Conservation (phyloP, 2,329 filamentous ascomycete genomes). For the Epichloe festucae region DNA sequence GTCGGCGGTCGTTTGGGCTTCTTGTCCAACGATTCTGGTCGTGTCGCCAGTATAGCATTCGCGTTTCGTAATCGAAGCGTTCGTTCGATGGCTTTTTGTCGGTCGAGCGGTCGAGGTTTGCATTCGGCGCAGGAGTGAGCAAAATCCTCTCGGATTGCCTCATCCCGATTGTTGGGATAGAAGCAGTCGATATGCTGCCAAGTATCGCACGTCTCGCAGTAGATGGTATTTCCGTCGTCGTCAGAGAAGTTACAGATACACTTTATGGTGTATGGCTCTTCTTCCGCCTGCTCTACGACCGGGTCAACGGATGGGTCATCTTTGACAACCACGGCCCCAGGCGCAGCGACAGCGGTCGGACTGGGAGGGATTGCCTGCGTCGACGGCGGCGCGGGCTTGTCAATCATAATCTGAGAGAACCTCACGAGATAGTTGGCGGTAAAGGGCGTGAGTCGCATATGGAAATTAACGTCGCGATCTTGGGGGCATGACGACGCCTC, state of each 20-base stretch:
- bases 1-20: slow-evolving; percentile 61
- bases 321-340: slow-evolving; percentile 18
- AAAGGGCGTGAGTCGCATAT: slow-evolving; percentile 22
- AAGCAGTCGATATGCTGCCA: slow-evolving; percentile 99
- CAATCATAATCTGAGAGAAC: slow-evolving; percentile 48
- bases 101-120: slow-evolving; percentile 62
- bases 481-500: slow-evolving; percentile 46
- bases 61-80: slow-evolving; percentile 44
- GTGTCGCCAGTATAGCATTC: slow-evolving; percentile 17
- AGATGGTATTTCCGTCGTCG: slow-evolving; percentile 95
- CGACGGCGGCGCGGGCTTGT: slow-evolving; percentile 39
- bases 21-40: slow-evolving; percentile 43
- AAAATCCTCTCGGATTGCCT: slow-evolving; percentile 58
- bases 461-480: slow-evolving; percentile 37
- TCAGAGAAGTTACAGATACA: slow-evolving; percentile 90
- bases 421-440: slow-evolving; percentile 27
- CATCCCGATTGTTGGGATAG: slow-evolving; percentile 61
- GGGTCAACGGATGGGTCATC: slow-evolving; percentile 25
- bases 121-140: slow-evolving; percentile 86
- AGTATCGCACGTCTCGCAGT: slow-evolving; percentile 88
- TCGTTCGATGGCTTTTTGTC: slow-evolving; percentile 60
- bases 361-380: slow-evolving; percentile 43
- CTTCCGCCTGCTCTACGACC: slow-evolving; percentile 44
- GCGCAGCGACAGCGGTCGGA: slow-evolving; percentile 32
- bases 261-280: slow-evolving; percentile 89